Base-by-base conservation (phyloP, 176 grass and related monocot genomes). In the Coix lacrymajobi region DNA sequence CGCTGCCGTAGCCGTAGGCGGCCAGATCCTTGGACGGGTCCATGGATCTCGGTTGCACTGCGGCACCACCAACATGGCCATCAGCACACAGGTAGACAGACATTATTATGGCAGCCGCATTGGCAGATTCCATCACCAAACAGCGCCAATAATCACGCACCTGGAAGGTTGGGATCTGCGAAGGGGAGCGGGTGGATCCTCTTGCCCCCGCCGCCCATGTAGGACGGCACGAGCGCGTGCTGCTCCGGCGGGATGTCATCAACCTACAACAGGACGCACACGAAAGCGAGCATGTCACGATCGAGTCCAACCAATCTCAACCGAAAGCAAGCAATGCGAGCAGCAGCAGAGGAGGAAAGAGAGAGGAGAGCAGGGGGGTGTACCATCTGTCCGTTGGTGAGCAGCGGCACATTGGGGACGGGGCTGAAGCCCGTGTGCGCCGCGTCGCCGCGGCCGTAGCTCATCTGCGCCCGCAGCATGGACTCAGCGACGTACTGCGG, bases 31-130 rank as follows among this genome's bases (percentile, higher is more conserved):
- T 98, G 46, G 92, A 98, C 70, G 92, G 95, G 80, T 98, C 95
- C 95, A 98, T 95, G 38, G 95, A 91, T 91, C 92, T 89, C 24
- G 90, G 90, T 98, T 91, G 92, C 70, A 95, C 95, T 98, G 87
- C 86, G 84, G 16, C 5, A 15, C 0, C 49, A 54, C 3, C 25
- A 69, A 15, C 11, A 34, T 7, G 40, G 9, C 6, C n/a, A 25
- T 85, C 1, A 75, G 36, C 22, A 43, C 34, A 13, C 41, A n/a
- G 3, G 15, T 24, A 41, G 34, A 13, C 66, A 70, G 11, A 19
- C 24, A 52, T 6, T n/a, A 39, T 5, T 19, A 49, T 15, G 39
- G 34, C 25, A 43, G 5, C 15, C 33, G 29, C 70, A 54, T 48
- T 79, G 65, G 6, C 40, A 76, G 78, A 83, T 72, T 77, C 48